Base-by-base conservation (phyloP, 148 eudicot genomes). In the Selenicereus undatus region DNA sequence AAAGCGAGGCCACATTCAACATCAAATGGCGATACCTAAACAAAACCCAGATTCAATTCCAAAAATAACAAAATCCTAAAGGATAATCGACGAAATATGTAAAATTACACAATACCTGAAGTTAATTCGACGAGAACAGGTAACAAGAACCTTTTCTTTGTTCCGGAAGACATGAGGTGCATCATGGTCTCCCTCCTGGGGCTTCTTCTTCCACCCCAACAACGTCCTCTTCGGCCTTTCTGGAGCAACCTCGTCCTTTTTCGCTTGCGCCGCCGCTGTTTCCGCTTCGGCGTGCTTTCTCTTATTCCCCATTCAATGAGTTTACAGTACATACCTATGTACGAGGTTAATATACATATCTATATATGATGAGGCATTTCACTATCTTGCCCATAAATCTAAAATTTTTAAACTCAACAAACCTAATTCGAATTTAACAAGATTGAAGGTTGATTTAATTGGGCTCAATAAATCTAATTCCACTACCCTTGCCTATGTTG, bases 251-350 rank as follows among this genome's bases (percentile, higher is more conserved):
- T 86, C 90, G 5, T 94, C 89, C 60, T 88, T 86, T 78, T 89
- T 86, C 21, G 75, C 80, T 27, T 54, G 71, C 39, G 50, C 78
- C 22, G 78, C 84, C 32, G 71, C 30, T 39, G 82, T 79, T 43
- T 81, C 89, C 11, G 83, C 35, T 78, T 93, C 97, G 20, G 73
- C 82, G 65, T 93, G 98, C 84, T 93, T 94, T 85, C 98, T 83
- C 90, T 94, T 94, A 86, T 89, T 94, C 68, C 89, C 98, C 98
- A 94, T 94, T n/a, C n/a, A n/a, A n/a, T n/a, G n/a, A n/a, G n/a
- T n/a, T n/a, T n/a, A n/a, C n/a, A n/a, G n/a, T n/a, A n/a, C n/a
- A n/a, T n/a, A n/a, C n/a, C n/a, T n/a, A n/a, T n/a, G n/a, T n/a
- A n/a, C n/a, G n/a, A n/a, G n/a, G n/a, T n/a, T n/a, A n/a, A n/a